Evolutionary conservation across 1,139 yeast genomes (phyloP), one percentile per base, ranked within the genome.

Genomic region (Suhomyces panamericanus): DNA sequence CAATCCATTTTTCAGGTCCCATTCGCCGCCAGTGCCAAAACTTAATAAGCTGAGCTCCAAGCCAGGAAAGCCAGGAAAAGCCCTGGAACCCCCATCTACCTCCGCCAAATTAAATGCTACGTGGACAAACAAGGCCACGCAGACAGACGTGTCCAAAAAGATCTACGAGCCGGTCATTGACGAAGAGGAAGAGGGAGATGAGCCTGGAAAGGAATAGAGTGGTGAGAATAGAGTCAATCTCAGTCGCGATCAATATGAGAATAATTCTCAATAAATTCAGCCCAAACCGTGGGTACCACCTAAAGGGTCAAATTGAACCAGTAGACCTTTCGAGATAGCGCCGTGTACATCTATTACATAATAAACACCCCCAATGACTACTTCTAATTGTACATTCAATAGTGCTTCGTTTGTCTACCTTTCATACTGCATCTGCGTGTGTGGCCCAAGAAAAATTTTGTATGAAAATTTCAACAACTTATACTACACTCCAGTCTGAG

Each of bases 11-110:
- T 38, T 53, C 28, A 48, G 75, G 36, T 58, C 74, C 2, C 63
- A 63, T 37, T 69, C 74, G 1, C 74, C 77, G 2, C 75, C 76
- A 5, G 57, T 69, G 9, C 60, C 67, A 12, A 58, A 62, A 38
- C 54, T 55, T 37, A 55, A 50, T 40, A 54, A 52, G 42, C 42
- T 47, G 43, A 51, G 47, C 37, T 45, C 44, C 14, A 49, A 54
- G 32, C 28, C 42, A 12, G 39, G 49, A 31, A 52, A 46, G 22
- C 54, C 54, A 3, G 47, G 47, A 35, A 53, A 47, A 27, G 45
- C 50, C 39, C 54, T 2, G 13, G 29, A 6, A 20, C 22, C 36
- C 7, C 6, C 28, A 2, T 34, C 36, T 6, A 7, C 36, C 10
- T 22, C 36, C 3, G 29, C 17, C 4, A 28, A 36, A 10, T 12